These are phyloP conservation scores for Larix kaempferi DNA, from an alignment of 75 land plant genomes.

Conservation along the genomic window DNA sequence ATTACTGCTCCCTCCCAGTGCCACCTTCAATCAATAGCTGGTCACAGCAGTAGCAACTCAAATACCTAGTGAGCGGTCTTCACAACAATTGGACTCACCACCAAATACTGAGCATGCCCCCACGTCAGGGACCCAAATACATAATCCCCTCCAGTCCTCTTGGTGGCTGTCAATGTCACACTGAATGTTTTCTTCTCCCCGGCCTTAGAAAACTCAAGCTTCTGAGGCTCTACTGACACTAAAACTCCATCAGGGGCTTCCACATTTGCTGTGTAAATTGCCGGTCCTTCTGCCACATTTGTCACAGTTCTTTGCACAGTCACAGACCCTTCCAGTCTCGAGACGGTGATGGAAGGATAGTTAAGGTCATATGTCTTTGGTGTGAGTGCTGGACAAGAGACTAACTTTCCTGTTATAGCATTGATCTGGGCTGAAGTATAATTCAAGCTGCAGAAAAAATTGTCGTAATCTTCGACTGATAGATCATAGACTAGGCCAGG, in stretches of 20 bases:
- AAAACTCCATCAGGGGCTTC: slow-evolving; percentile 15
- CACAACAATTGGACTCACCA: slow-evolving; percentile 34
- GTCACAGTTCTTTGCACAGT: slow-evolving; percentile 27
- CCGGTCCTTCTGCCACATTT: slow-evolving; percentile 24
- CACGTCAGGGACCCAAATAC: no score
- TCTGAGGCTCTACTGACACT: slow-evolving; percentile 25
- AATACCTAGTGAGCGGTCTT: no score
- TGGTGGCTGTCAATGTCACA: slow-evolving; percentile 13
- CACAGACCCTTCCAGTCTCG: slow-evolving; percentile 13
- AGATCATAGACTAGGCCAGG: slow-evolving; percentile 44
- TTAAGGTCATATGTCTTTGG: slow-evolving; percentile 21
- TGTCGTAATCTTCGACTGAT: slow-evolving; percentile 22
- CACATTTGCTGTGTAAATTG: slow-evolving; percentile 14
- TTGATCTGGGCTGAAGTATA: slow-evolving; percentile 1
- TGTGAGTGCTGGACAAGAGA: slow-evolving; percentile 1
- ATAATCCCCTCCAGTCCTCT: background rate
- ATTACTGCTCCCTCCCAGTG: no score
- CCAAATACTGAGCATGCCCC: background rate
- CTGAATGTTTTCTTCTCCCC: slow-evolving; percentile 36
- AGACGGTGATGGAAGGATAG: slow-evolving; percentile 40
- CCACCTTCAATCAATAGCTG: no score
- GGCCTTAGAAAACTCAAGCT: slow-evolving; percentile 19
- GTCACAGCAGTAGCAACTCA: no score
- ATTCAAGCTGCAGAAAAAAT: slow-evolving; percentile 35
- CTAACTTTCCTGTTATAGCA: slow-evolving; percentile 6